These are phyloP conservation scores for Flaveria robusta DNA, from an alignment of 129 eudicot genomes.

Conservation along the genomic window DNA sequence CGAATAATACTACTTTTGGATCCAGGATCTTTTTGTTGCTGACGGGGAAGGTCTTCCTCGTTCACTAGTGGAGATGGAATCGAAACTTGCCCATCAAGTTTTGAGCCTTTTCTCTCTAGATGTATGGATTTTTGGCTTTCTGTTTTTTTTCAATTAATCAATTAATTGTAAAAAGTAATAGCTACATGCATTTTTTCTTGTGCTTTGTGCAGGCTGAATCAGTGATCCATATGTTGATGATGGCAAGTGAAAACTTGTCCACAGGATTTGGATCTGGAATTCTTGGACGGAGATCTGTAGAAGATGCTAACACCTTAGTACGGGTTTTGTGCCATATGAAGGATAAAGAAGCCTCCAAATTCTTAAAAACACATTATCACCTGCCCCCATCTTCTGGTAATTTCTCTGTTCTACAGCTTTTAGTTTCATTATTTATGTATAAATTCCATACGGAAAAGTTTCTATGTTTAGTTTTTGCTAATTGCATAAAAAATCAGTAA, in stretches of 20 bases:
- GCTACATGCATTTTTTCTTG: background rate
- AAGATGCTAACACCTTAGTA: slow-evolving; percentile 73
- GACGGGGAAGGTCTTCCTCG: slow-evolving; percentile 99
- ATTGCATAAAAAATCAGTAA: background rate
- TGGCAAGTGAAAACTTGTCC: slow-evolving; percentile 79
- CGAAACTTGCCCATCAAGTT: slow-evolving; percentile 75
- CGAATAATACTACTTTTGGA: slow-evolving; percentile 27
- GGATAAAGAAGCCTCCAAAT: slow-evolving; percentile 84
- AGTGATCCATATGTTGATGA: slow-evolving; percentile 77
- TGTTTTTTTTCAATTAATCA: background rate
- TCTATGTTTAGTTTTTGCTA: slow-evolving; percentile 1
- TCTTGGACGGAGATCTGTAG: slow-evolving; percentile 53
- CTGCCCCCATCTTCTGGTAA: slow-evolving; percentile 93
- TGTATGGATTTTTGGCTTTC: slow-evolving; percentile 38
- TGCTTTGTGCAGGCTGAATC: slow-evolving; percentile 57
- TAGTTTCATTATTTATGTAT: background rate
- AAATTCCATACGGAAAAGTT: background rate
- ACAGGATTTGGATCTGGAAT: slow-evolving; percentile 48
- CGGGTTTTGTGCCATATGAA: slow-evolving; percentile 90
- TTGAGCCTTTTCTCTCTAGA: slow-evolving; percentile 68
- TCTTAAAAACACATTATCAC: slow-evolving; percentile 63
- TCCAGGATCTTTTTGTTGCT: slow-evolving; percentile 90
- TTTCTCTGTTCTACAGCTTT: background rate
- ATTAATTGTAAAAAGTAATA: background rate
- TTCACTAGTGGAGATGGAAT: slow-evolving; percentile 84